phyloP scores from a whole-genome alignment of 1,139 yeast genomes.

The Taiozyma sp. region DNA sequence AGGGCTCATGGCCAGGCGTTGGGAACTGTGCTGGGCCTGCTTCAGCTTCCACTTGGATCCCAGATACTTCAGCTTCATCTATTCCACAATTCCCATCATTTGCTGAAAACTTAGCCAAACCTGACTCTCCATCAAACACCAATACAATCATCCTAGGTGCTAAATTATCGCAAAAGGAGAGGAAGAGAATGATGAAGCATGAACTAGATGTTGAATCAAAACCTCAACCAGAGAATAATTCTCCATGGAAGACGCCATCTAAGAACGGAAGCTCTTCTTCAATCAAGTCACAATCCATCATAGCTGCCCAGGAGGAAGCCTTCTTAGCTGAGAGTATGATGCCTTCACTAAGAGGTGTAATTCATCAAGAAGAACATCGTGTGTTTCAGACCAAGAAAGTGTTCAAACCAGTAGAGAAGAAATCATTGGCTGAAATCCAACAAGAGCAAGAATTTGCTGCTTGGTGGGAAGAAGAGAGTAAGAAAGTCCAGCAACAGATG shows the following conservation, averaged over 20 bases:
- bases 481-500: slow-evolving; percentile 47
- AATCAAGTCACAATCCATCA: slow-evolving; percentile 11
- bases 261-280: not conserved
- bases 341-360: slow-evolving; percentile 33
- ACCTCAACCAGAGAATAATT: not conserved
- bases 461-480: slow-evolving; percentile 81
- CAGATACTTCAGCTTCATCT: slow-evolving; percentile 1
- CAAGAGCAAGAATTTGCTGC: slow-evolving; percentile 74
- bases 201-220: slow-evolving; percentile 4
- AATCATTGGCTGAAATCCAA: slow-evolving; percentile 61
- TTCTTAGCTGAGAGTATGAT: slow-evolving; percentile 2
- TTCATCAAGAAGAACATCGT: slow-evolving; percentile 45
- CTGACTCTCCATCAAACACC: not conserved
- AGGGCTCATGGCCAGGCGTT: slow-evolving; percentile 6
- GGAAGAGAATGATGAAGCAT: slow-evolving; percentile 17
- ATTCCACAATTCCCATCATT: slow-evolving; percentile 5
- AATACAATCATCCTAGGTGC: slow-evolving; percentile 4
- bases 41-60: slow-evolving; percentile 2
- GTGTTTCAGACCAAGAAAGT: slow-evolving; percentile 30
- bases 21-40: not conserved
- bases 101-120: slow-evolving; percentile 1
- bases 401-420: slow-evolving; percentile 20
- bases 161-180: slow-evolving; percentile 25
- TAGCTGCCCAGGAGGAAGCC: slow-evolving; percentile 18
- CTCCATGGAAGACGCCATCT: slow-evolving; percentile 12